These are phyloP conservation scores for Solanum hybrid DNA, from an alignment of 305 asterid genomes.

Conservation along the genomic window DNA sequence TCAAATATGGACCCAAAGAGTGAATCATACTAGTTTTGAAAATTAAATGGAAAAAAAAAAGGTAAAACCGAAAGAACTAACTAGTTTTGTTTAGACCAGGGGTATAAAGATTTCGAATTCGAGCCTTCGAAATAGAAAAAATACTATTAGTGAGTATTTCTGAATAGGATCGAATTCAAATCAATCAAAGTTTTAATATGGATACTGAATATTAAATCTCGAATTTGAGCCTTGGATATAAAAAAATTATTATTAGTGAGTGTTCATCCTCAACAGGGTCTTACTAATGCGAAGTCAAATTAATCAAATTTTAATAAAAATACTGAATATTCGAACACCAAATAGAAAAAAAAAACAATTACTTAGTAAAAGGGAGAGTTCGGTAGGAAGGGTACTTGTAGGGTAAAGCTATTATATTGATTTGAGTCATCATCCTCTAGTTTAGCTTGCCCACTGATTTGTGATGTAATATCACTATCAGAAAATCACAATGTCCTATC, in stretches of 20 bases:
- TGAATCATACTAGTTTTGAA: neutral
- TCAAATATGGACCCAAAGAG: neutral
- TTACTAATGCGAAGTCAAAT: accelerated
- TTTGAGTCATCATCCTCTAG: neutral
- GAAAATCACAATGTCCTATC: neutral
- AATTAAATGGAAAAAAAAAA: too few relatives aligned
- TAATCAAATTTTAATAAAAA: accelerated
- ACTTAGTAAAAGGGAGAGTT: neutral
- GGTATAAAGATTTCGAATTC: too few relatives aligned
- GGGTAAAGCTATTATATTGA: neutral
- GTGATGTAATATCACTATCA: conserved; percentile 8
- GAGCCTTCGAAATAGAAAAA: too few relatives aligned
- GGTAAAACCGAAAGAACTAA: neutral
- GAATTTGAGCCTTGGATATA: neutral
- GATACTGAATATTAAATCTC: too few relatives aligned
- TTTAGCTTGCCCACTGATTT: neutral
- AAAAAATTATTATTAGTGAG: too few relatives aligned
- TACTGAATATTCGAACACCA: neutral
- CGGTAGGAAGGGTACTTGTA: conserved; percentile 1
- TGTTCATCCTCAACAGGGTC: neutral
- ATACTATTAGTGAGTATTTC: neutral
- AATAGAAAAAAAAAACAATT: neutral
- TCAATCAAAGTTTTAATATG: too few relatives aligned
- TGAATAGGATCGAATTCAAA: too few relatives aligned
- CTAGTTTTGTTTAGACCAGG: neutral